These are phyloP conservation scores for Lipomyces anomalus DNA, from an alignment of 805 yeast species.

Conservation along the genomic window DNA sequence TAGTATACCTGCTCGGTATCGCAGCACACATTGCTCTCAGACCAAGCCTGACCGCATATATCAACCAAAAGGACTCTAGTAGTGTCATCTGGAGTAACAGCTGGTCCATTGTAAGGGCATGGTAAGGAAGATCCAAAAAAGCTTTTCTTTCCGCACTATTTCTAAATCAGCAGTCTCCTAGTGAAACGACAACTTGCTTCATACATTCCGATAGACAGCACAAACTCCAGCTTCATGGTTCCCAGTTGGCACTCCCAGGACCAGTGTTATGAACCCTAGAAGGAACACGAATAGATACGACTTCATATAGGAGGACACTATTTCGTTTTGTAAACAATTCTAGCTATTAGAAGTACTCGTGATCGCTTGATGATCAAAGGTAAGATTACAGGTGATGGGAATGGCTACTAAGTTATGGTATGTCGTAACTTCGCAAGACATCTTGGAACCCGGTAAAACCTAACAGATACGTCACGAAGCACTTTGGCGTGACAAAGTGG, in stretches of 20 bases:
- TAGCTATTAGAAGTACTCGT: no score
- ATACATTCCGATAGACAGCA: conserved; percentile 46
- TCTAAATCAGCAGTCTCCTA: neutral
- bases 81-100: conserved; percentile 43
- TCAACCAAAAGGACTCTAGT: conserved; percentile 44
- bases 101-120: conserved; percentile 54
- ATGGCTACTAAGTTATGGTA: no score
- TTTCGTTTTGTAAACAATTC: no score
- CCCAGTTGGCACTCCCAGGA: conserved; percentile 12
- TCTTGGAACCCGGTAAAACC: no score
- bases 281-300: no score
- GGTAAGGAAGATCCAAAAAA: conserved; percentile 77
- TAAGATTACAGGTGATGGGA: no score
- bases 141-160: conserved; percentile 69
- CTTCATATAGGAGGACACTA: no score
- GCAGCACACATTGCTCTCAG: conserved; percentile 58
- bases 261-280: neutral
- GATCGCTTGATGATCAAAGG: no score
- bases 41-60: conserved; percentile 72
- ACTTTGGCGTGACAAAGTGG: no score
- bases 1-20: conserved; percentile 56
- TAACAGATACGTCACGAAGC: no score
- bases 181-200: no score
- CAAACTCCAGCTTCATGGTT: conserved; percentile 44
- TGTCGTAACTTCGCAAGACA: no score